Evolutionary conservation across 768 basidiomycete genomes (phyloP).

Genomic region (Naganishia friedmannii): DNA sequence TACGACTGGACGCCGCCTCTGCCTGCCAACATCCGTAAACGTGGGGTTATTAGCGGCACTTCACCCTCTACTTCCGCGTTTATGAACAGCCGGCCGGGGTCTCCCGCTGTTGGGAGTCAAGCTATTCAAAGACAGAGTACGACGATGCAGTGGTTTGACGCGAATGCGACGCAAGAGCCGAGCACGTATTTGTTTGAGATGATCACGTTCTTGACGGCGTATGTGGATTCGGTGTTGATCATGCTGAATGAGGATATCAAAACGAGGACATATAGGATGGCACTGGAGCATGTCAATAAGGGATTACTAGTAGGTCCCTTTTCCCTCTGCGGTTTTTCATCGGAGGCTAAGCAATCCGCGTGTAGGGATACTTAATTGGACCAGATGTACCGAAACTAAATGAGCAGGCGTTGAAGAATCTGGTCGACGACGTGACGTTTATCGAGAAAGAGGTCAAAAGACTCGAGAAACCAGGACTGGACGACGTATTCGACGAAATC

Average conservation of each 20-base stretch:
- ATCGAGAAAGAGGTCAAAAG: conserved; percentile 79
- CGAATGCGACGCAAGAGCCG: conserved; percentile 63
- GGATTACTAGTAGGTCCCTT: conserved; percentile 71
- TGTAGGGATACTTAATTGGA: conserved; percentile 72
- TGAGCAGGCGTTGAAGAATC: conserved; percentile 81
- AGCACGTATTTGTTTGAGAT: conserved; percentile 94
- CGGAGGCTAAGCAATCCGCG: not conserved
- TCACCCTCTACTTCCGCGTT: not conserved
- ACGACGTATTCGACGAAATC: conserved; percentile 72
- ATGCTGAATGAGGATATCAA: conserved; percentile 77
- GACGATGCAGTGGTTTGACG: conserved; percentile 22
- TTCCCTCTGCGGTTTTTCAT: not conserved
- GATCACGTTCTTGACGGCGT: conserved; percentile 91
- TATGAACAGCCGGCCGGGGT: conserved; percentile 10
- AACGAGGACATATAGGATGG: conserved; percentile 82
- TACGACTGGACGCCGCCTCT: conserved; percentile 77
- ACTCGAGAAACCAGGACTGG: conserved; percentile 69
- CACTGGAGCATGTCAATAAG: conserved; percentile 80
- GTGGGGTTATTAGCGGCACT: conserved; percentile 23
- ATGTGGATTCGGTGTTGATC: conserved; percentile 74
- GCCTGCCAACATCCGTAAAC: conserved; percentile 5
- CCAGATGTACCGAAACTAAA: conserved; percentile 74
- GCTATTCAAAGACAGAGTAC: conserved; percentile 24
- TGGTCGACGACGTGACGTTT: conserved; percentile 80
- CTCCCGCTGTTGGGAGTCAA: conserved; percentile 18